Conservation (phyloP, 2,329 filamentous ascomycete species). For the Phaeosphaeriaceae sp. region DNA sequence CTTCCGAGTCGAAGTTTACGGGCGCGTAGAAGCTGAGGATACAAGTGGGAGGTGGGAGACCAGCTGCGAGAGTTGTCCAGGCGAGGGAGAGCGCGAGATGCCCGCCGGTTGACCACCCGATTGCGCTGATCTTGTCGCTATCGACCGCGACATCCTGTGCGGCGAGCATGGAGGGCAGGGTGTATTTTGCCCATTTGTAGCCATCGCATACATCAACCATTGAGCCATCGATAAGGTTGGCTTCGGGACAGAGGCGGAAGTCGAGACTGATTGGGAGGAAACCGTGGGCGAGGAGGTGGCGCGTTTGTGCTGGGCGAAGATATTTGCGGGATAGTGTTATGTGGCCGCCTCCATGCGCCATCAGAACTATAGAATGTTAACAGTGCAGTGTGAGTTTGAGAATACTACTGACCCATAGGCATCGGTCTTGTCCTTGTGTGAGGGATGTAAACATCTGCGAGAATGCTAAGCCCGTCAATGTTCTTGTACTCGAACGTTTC, state of each 20-base stretch:
- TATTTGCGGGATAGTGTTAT: constrained; percentile 50
- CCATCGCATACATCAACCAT: constrained; percentile 54
- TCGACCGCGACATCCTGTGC: constrained; percentile 12
- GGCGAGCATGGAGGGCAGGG: not conserved
- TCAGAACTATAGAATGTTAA: constrained; percentile 42
- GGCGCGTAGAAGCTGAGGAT: constrained; percentile 55
- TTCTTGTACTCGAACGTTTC: constrained; percentile 19
- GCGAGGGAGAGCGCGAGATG: constrained; percentile 54
- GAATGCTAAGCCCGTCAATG: constrained; percentile 14
- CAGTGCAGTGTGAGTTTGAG: not conserved
- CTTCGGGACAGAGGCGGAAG: constrained; percentile 60
- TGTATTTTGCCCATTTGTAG: not conserved
- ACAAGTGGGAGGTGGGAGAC: constrained; percentile 50
- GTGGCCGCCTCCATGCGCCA: constrained; percentile 57
- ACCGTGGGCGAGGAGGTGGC: constrained; percentile 47
- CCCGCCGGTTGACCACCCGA: constrained; percentile 61
- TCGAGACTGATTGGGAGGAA: constrained; percentile 59
- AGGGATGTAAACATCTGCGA: constrained; percentile 47
- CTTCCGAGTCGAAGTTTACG: constrained; percentile 29
- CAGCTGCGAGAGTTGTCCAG: constrained; percentile 43
- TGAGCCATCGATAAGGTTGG: constrained; percentile 54
- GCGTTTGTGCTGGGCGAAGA: constrained; percentile 48
- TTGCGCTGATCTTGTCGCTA: constrained; percentile 44
- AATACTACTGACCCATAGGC: constrained; percentile 11
- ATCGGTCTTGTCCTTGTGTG: constrained; percentile 2